phyloP scores from a whole-genome alignment of 2,329 filamentous ascomycete species.

The Colletotrichum eleusines region DNA sequence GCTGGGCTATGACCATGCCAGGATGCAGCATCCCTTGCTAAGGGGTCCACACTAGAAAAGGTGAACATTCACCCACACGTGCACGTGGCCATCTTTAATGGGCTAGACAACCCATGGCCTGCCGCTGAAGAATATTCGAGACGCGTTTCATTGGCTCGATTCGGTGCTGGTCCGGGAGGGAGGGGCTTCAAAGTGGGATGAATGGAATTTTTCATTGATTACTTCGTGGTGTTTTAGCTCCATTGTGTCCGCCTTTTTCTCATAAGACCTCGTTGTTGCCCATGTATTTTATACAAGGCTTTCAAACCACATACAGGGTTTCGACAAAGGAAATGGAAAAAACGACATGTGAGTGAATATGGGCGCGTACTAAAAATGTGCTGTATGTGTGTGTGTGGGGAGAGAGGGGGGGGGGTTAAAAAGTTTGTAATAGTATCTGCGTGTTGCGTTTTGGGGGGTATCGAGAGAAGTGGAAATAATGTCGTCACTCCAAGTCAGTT shows the following conservation, averaged over 20 bases:
- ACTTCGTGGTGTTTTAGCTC: constrained; percentile 32
- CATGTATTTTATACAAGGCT: constrained; percentile 35
- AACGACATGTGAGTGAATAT: constrained; percentile 36
- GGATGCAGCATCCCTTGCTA: constrained; percentile 31
- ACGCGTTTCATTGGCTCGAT: constrained; percentile 34
- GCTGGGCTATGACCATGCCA: constrained; percentile 27
- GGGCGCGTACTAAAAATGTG: constrained; percentile 10
- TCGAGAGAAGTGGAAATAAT: constrained; percentile 32
- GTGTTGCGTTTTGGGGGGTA: constrained; percentile 29
- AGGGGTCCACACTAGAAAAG: constrained; percentile 37
- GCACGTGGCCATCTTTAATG: constrained; percentile 42
- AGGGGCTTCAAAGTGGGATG: constrained; percentile 34
- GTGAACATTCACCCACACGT: constrained; percentile 40
- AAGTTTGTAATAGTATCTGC: constrained; percentile 15
- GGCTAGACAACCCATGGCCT: constrained; percentile 38
- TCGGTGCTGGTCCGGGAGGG: constrained; percentile 27
- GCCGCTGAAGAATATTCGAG: constrained; percentile 39
- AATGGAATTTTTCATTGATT: constrained; percentile 41
- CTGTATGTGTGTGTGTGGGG: constrained; percentile 20
- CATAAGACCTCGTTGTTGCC: constrained; percentile 37
- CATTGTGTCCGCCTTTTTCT: constrained; percentile 41
- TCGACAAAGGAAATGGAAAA: constrained; percentile 27
- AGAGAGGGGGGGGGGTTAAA: constrained; percentile 26
- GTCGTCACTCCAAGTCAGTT: constrained; percentile 36
- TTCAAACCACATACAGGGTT: constrained; percentile 29